These are phyloP conservation scores for Trichoderma harzianum DNA, from an alignment of 2,329 filamentous ascomycete genomes.

Conservation along the genomic window DNA sequence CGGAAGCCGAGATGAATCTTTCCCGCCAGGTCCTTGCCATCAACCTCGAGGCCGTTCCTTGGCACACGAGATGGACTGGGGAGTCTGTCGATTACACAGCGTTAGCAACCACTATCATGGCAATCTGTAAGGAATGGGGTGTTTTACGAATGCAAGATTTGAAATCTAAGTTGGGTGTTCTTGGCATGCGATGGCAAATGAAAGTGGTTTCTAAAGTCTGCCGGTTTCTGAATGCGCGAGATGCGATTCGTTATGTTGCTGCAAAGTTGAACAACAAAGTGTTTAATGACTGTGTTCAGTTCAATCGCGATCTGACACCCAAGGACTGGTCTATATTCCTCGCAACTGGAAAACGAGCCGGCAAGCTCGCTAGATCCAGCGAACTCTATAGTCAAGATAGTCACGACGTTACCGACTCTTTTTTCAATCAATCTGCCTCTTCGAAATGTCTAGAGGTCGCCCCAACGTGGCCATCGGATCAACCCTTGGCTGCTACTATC, in stretches of 20 bases:
- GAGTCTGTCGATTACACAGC: slow-evolving; percentile 57
- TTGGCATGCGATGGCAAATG: slow-evolving; percentile 57
- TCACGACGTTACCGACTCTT: slow-evolving; percentile 24
- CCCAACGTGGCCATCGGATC: slow-evolving; percentile 35
- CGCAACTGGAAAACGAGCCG: slow-evolving; percentile 43
- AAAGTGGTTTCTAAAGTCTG: slow-evolving; percentile 57
- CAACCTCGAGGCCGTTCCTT: slow-evolving; percentile 53
- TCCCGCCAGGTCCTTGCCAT: slow-evolving; percentile 39
- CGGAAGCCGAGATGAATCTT: slow-evolving; percentile 36
- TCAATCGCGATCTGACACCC: slow-evolving; percentile 51
- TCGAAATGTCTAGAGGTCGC: slow-evolving; percentile 26
- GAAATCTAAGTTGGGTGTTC: slow-evolving; percentile 54
- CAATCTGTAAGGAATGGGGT: slow-evolving; percentile 54
- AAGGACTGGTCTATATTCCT: slow-evolving; percentile 57
- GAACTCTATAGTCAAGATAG: slow-evolving; percentile 25
- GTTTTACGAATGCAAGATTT: slow-evolving; percentile 58
- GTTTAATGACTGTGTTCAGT: slow-evolving; percentile 61
- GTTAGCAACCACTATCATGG: slow-evolving; percentile 55
- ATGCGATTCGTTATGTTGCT: slow-evolving; percentile 55
- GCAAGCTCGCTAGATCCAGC: slow-evolving; percentile 27
- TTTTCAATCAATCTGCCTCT: slow-evolving; percentile 24
- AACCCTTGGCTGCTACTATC: slow-evolving; percentile 33
- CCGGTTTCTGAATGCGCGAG: slow-evolving; percentile 54
- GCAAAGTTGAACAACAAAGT: slow-evolving; percentile 52
- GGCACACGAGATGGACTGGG: slow-evolving; percentile 55